Conservation (phyloP, 257 asterid genomes). For the Rubia yunnanensis region DNA sequence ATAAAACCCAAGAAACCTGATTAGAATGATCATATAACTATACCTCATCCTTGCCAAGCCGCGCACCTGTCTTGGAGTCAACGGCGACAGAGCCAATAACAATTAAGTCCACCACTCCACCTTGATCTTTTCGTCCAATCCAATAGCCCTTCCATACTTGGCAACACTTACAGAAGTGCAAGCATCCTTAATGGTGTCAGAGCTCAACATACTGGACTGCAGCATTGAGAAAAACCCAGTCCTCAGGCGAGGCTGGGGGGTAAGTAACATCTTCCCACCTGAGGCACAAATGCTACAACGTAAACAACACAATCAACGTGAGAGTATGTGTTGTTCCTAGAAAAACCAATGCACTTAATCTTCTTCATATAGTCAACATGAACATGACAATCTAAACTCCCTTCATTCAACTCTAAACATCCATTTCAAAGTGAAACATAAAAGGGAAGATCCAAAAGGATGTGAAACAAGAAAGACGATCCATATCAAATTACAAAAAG, state of each 20-base stretch:
- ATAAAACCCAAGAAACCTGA: neutral
- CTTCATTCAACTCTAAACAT: neutral
- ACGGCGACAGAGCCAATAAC: slow-evolving; percentile 94
- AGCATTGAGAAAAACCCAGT: slow-evolving; percentile 85
- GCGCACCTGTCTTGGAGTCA: slow-evolving; percentile 81
- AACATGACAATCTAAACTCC: neutral
- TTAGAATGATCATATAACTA: neutral
- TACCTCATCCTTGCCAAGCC: slow-evolving; percentile 99
- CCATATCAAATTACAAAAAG: neutral
- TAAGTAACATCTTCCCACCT: slow-evolving; percentile 75
- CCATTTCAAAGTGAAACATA: neutral
- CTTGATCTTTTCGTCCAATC: slow-evolving; percentile 75
- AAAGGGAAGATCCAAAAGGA: neutral
- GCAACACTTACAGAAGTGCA: slow-evolving; percentile 89
- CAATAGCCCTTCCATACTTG: slow-evolving; percentile 80
- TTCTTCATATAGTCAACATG: neutral
- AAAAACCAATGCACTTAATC: neutral
- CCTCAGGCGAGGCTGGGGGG: slow-evolving; percentile 95
- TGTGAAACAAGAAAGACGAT: too few relatives aligned
- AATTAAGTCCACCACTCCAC: slow-evolving; percentile 83
- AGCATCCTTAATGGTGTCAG: slow-evolving; percentile 67
- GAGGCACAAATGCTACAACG: slow-evolving; percentile 5
- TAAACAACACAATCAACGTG: neutral
- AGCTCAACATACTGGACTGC: slow-evolving; percentile 44
- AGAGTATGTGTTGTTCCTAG: neutral